These are phyloP conservation scores for Saturnispora saitoi DNA, from an alignment of 805 yeast genomes.

Conservation along the genomic window DNA sequence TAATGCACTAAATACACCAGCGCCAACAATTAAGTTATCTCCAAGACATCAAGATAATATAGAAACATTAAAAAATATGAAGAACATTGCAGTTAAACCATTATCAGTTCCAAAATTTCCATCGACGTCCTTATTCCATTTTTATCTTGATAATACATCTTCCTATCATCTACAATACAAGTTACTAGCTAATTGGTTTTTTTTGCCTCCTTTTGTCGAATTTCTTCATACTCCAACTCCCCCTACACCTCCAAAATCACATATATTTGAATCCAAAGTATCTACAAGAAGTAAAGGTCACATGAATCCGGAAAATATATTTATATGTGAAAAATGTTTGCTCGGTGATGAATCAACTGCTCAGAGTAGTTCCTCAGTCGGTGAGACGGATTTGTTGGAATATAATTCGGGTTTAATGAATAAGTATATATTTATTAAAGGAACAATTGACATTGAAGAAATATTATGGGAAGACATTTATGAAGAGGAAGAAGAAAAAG, in stretches of 20 bases:
- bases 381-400: not conserved
- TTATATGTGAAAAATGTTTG: conserved; percentile 24
- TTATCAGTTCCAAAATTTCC: conserved; percentile 23
- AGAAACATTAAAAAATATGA: not conserved
- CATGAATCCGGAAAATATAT: conserved; percentile 27
- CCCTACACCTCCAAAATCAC: conserved; percentile 26
- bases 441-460: conserved; percentile 26
- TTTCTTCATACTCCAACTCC: conserved; percentile 27
- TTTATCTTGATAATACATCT: conserved; percentile 20
- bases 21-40: not conserved
- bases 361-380: not conserved
- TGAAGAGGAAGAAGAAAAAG: conserved; percentile 6
- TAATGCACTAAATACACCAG: not conserved
- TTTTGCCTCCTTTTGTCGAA: conserved; percentile 30
- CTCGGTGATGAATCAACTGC: not conserved
- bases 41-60: not conserved
- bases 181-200: conserved; percentile 29
- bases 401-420: conserved; percentile 25
- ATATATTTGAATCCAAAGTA: conserved; percentile 10
- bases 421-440: conserved; percentile 24
- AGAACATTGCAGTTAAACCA: conserved; percentile 3
- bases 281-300: conserved; percentile 13
- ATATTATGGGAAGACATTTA: conserved; percentile 13
- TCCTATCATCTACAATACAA: conserved; percentile 22
- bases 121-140: conserved; percentile 24